A percentile compares a stretch with the other conserved stretches of the same genome.
phyloP scores from a whole-genome alignment of 345 rosid species.

The Excoecaria cochinchinensis region DNA sequence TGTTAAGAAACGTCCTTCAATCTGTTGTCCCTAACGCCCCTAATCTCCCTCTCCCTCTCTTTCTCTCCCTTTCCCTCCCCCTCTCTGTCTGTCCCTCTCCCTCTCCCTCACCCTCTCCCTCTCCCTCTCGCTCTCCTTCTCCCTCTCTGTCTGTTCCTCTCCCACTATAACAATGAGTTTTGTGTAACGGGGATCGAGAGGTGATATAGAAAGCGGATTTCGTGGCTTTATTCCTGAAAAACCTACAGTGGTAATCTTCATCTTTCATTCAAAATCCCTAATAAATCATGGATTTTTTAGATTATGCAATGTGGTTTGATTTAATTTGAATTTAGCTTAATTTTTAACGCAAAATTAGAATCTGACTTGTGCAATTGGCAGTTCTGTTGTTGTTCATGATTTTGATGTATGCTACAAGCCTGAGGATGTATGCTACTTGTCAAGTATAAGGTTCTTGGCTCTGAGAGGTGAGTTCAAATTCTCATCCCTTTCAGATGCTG shows the following conservation, averaged over 20 bases:
- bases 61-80: too few relatives aligned
- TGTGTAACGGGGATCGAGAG: constrained; percentile 74
- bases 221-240: constrained; percentile 64
- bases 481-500: neutral
- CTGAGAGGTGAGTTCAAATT: constrained; percentile 41
- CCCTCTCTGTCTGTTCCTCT: too few relatives aligned
- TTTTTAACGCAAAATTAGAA: constrained; percentile 12
- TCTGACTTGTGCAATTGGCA: constrained; percentile 35
- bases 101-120: too few relatives aligned
- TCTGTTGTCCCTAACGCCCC: too few relatives aligned
- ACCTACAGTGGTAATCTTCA: constrained; percentile 59
- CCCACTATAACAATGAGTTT: constrained; percentile 86
- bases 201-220: constrained; percentile 79
- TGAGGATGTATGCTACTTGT: constrained; percentile 93
- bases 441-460: constrained; percentile 64
- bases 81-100: too few relatives aligned
- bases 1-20: too few relatives aligned
- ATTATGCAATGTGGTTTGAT: neutral
- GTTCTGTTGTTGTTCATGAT: constrained; percentile 92
- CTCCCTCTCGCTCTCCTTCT: too few relatives aligned
- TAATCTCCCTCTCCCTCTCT: too few relatives aligned
- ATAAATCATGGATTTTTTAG: neutral
- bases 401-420: constrained; percentile 81
- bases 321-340: neutral
- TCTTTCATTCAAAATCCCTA: neutral